A percentile compares a stretch with the other conserved stretches of the same genome.
These are phyloP conservation scores for Metschnikowia bowlesiae DNA, from an alignment of 805 yeast genomes.

Conservation along the genomic window DNA sequence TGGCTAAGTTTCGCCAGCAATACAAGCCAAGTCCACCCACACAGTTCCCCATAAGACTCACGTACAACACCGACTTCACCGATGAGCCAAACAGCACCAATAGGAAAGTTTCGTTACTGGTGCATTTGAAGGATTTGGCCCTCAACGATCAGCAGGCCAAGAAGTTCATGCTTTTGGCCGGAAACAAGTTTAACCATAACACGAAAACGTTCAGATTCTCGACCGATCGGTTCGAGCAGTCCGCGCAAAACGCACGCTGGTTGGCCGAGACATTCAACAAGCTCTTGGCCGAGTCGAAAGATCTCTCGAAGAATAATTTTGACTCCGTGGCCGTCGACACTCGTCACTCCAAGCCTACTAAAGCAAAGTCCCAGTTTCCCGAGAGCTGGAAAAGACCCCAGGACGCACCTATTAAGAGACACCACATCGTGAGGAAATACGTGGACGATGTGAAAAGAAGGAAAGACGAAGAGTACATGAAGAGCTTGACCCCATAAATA, in stretches of 20 bases:
- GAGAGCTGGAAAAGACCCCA: slow-evolving; percentile 67
- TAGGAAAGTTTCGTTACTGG: slow-evolving; percentile 59
- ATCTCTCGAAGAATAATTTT: slow-evolving; percentile 54
- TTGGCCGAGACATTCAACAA: slow-evolving; percentile 60
- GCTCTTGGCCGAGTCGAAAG: slow-evolving; percentile 62
- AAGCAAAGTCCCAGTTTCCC: slow-evolving; percentile 55
- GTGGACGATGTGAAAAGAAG: slow-evolving; percentile 29
- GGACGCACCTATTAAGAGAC: slow-evolving; percentile 55
- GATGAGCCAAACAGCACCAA: slow-evolving; percentile 71
- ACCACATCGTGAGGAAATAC: slow-evolving; percentile 30
- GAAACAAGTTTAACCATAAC: slow-evolving; percentile 64
- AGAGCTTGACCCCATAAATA: slow-evolving; percentile 13
- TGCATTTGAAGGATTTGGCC: slow-evolving; percentile 50
- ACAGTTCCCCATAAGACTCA: slow-evolving; percentile 56
- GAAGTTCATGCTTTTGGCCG: slow-evolving; percentile 75
- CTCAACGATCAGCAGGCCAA: slow-evolving; percentile 53
- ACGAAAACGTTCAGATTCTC: slow-evolving; percentile 61
- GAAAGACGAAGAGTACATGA: slow-evolving; percentile 31
- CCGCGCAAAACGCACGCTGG: slow-evolving; percentile 81
- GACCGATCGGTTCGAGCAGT: slow-evolving; percentile 61
- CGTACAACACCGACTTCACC: slow-evolving; percentile 61
- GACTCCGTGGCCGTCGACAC: slow-evolving; percentile 78
- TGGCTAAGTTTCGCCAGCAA: slow-evolving; percentile 68
- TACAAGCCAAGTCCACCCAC: slow-evolving; percentile 47
- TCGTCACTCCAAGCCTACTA: slow-evolving; percentile 55